These are phyloP conservation scores for Alternaria burnsii DNA, from an alignment of 2,329 filamentous ascomycete species.

Conservation along the genomic window DNA sequence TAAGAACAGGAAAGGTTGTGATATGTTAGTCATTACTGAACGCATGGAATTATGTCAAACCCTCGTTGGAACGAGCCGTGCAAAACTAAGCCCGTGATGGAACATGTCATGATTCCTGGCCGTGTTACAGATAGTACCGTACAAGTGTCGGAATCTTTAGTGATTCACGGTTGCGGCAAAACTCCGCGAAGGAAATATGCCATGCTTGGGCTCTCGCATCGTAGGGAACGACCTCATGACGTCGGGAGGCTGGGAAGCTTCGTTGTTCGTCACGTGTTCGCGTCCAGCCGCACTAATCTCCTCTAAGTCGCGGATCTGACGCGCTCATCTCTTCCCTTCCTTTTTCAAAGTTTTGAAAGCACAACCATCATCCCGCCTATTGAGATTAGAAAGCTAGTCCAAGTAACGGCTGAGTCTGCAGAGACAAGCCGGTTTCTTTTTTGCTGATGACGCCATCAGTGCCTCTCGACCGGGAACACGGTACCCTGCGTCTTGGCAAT, in stretches of 20 bases:
- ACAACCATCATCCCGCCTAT: not conserved
- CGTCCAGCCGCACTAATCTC: not conserved
- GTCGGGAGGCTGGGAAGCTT: not conserved
- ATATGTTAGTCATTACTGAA: not conserved
- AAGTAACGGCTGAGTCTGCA: not conserved
- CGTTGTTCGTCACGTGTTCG: not conserved
- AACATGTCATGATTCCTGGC: too few relatives aligned
- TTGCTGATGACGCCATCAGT: not conserved
- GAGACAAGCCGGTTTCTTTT: not conserved
- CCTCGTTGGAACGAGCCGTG: not conserved
- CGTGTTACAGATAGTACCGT: not conserved
- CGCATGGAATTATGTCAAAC: not conserved
- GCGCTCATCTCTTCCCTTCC: not conserved
- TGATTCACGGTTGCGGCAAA: not conserved
- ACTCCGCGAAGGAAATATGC: not conserved
- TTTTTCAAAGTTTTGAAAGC: not conserved
- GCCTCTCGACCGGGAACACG: not conserved
- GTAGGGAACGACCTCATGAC: not conserved
- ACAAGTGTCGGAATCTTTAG: not conserved
- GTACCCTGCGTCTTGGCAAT: constrained; percentile 10
- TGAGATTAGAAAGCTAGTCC: not conserved
- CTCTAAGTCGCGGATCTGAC: not conserved
- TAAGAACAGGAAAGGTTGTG: not conserved
- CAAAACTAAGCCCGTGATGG: not conserved
- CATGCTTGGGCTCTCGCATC: not conserved